Evolutionary conservation across 1,284 basidiomycete genomes (phyloP).

Genomic region (Mycosarcoma maydis): DNA sequence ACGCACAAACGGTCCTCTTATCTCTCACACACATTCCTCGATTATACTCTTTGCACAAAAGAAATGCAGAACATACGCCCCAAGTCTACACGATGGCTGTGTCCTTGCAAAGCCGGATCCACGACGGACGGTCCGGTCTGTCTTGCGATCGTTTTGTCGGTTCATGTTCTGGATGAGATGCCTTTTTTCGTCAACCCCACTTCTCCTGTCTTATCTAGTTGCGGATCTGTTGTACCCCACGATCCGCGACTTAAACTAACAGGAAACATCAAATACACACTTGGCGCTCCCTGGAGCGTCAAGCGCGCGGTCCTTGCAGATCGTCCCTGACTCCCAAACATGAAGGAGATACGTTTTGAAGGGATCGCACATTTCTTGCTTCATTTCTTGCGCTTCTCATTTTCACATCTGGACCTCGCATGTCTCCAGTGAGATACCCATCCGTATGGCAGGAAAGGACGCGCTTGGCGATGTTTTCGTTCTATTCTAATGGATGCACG

Average conservation of each 20-base stretch:
- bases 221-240: conserved; percentile 28
- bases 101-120: no score
- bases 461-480: no score
- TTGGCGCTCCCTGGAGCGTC: no score
- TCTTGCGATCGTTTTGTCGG: no score
- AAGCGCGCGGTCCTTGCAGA: conserved; percentile 61
- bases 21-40: conserved; percentile 6
- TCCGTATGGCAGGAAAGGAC: no score
- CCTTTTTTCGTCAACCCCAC: no score
- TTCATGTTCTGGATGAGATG: no score
- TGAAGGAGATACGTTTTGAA: conserved; percentile 57
- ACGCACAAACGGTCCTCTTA: conserved; percentile 13
- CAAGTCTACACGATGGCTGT: background rate
- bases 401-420: background rate
- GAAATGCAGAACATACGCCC: conserved; percentile 46
- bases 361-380: conserved; percentile 41
- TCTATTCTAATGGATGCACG: background rate
- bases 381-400: background rate
- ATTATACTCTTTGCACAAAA: conserved; percentile 30
- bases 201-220: conserved; percentile 52
- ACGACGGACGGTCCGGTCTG: no score
- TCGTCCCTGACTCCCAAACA: conserved; percentile 37
- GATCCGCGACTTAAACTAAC: conserved; percentile 55
- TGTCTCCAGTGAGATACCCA: no score
- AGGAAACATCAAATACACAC: conserved; percentile 47